Conservation (phyloP, 2,329 filamentous ascomycete species). For the Ophiostoma novo-ulmi region DNA sequence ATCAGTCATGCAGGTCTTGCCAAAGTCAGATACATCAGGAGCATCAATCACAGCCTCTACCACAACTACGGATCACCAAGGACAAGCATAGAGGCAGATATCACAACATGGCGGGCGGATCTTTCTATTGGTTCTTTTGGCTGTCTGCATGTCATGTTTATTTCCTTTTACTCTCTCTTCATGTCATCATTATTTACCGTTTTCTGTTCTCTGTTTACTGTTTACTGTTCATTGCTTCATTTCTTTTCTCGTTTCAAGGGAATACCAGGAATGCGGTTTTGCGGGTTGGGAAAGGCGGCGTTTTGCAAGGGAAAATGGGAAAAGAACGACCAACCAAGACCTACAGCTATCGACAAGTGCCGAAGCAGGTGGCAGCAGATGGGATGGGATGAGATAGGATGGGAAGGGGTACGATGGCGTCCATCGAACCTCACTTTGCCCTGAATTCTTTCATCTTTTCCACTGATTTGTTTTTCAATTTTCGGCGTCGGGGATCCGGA, state of each 20-base stretch:
- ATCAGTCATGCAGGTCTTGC: too few relatives aligned
- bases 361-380: not conserved
- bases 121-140: not conserved
- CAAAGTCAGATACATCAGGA: too few relatives aligned
- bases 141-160: not conserved
- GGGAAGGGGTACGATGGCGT: not conserved
- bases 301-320: constrained; percentile 3
- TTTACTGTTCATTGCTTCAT: not conserved
- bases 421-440: not conserved
- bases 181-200: not conserved
- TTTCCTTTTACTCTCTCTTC: not conserved
- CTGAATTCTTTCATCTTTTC: not conserved
- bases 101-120: not conserved
- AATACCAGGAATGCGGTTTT: constrained; percentile 8
- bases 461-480: not conserved
- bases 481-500: constrained; percentile 1
- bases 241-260: not conserved
- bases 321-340: not conserved
- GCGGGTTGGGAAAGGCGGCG: not conserved
- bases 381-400: not conserved
- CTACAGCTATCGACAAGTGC: not conserved
- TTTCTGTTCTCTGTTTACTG: not conserved
- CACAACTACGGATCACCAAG: not conserved
- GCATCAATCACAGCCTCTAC: not conserved
- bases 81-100: not conserved